These are phyloP conservation scores for Cyclotella kingstonii DNA, from an alignment of 108 stramenopile species.

Conservation along the genomic window DNA sequence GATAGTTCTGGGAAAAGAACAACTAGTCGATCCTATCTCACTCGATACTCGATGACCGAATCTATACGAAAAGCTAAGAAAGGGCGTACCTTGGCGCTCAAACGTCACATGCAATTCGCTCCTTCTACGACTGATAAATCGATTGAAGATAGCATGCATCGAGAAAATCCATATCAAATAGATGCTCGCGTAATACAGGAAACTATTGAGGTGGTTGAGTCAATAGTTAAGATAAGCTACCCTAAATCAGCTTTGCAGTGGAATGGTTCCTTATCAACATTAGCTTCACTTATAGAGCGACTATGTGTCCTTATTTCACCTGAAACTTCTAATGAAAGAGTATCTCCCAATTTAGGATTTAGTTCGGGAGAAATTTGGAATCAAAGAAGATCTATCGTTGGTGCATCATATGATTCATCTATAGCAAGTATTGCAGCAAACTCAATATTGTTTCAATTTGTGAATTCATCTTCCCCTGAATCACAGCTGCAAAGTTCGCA, in stretches of 20 bases:
- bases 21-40: background rate
- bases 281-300: slow-evolving; percentile 7
- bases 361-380: background rate
- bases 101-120: slow-evolving; percentile 20
- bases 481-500: background rate
- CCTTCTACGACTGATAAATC: background rate
- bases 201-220: background rate
- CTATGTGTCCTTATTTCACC: slow-evolving; percentile 14
- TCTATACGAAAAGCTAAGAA: slow-evolving; percentile 27
- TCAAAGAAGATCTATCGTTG: background rate
- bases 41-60: slow-evolving; percentile 7
- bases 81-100: slow-evolving; percentile 12
- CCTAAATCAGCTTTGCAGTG: background rate
- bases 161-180: background rate
- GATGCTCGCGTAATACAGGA: background rate
- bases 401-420: slow-evolving; percentile 21
- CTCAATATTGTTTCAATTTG: slow-evolving; percentile 17
- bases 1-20: background rate
- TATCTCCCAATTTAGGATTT: background rate
- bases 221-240: background rate
- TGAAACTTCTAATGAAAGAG: too few relatives aligned
- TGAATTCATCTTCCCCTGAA: background rate
- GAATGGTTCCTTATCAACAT: background rate
- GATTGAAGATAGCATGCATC: too few relatives aligned
- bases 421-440: slow-evolving; percentile 23